Percentiles rank a stretch among this genome's conserved stretches.
Evolutionary conservation across 306 rosid species (phyloP).

Genomic region (Mimosa bimucronata): DNA sequence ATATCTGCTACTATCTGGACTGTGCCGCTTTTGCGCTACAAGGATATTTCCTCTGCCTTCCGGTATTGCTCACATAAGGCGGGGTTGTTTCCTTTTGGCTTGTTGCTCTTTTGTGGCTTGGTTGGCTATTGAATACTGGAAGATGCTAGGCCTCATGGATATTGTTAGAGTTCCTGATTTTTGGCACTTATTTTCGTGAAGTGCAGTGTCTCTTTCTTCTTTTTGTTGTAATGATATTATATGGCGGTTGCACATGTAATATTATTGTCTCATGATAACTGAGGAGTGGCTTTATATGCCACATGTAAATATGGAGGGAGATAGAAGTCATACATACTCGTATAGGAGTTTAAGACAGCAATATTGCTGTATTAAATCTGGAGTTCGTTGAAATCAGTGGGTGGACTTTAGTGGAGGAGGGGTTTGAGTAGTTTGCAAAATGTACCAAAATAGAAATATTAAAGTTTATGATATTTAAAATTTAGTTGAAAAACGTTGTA

Average conservation of each 20-base stretch:
- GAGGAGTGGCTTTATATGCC: slow-evolving; percentile 2
- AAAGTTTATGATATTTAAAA: neutral
- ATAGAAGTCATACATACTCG: slow-evolving; percentile 37
- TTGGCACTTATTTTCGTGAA: slow-evolving; percentile 41
- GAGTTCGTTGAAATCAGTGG: neutral
- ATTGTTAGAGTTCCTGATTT: slow-evolving; percentile 46
- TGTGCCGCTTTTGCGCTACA: slow-evolving; percentile 37
- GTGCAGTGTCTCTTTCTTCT: slow-evolving; percentile 21
- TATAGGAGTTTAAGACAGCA: slow-evolving; percentile 9
- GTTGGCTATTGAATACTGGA: slow-evolving; percentile 69
- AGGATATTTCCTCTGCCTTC: slow-evolving; percentile 39
- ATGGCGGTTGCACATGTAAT: slow-evolving; percentile 18
- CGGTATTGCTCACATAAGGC: slow-evolving; percentile 44
- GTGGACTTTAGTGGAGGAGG: neutral
- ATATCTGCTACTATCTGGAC: slow-evolving; percentile 48
- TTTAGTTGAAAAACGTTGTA: neutral
- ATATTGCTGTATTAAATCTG: slow-evolving; percentile 18
- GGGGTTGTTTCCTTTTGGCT: slow-evolving; percentile 60
- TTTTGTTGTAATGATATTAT: slow-evolving; percentile 30
- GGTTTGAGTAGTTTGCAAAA: neutral
- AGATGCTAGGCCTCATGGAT: slow-evolving; percentile 70
- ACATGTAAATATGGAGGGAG: neutral
- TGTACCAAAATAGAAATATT: neutral
- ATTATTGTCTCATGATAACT: slow-evolving; percentile 28
- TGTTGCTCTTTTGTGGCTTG: slow-evolving; percentile 68